Percentiles rank a stretch among this genome's conserved stretches.
Evolutionary conservation across 2,329 filamentous ascomycete species (phyloP).

Genomic region (Diaporthe velutina): DNA sequence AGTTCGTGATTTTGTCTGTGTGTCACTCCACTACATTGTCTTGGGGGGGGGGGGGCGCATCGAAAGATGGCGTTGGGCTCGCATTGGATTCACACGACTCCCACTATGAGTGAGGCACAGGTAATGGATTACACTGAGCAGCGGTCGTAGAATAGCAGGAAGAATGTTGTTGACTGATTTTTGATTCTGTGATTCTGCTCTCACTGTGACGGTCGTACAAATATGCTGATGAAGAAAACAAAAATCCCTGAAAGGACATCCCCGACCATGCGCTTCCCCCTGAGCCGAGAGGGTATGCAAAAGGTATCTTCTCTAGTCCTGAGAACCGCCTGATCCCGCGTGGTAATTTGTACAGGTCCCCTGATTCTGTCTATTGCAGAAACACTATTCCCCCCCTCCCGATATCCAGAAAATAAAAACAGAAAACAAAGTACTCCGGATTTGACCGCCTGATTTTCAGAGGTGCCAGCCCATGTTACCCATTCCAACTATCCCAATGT

Average conservation of each 20-base stretch:
- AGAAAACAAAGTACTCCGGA: not conserved
- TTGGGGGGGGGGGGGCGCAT: not conserved
- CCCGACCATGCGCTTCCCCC: constrained; percentile 3
- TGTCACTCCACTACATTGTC: constrained; percentile 19
- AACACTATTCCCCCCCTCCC: constrained; percentile 4
- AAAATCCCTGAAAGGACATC: constrained; percentile 21
- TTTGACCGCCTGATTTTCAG: constrained; percentile 25
- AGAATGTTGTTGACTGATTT: not conserved
- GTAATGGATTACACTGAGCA: not conserved
- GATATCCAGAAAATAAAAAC: not conserved
- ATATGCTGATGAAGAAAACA: not conserved
- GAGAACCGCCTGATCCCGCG: not conserved
- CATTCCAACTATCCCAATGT: not conserved
- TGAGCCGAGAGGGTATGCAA: constrained; percentile 1
- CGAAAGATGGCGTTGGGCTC: not conserved
- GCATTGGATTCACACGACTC: constrained; percentile 11
- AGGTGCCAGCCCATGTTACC: constrained; percentile 30
- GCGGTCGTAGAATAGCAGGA: not conserved
- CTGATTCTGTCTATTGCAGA: constrained; percentile 34
- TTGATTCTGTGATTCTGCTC: not conserved
- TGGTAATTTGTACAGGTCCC: constrained; percentile 12
- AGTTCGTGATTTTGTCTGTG: constrained; percentile 25
- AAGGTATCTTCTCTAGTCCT: constrained; percentile 23
- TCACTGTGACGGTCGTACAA: constrained; percentile 14
- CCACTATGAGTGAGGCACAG: not conserved